A percentile compares a stretch with the other conserved stretches of the same genome.
These are phyloP conservation scores for Kregervanrija fluxuum DNA, from an alignment of 805 yeast genomes.

Conservation along the genomic window DNA sequence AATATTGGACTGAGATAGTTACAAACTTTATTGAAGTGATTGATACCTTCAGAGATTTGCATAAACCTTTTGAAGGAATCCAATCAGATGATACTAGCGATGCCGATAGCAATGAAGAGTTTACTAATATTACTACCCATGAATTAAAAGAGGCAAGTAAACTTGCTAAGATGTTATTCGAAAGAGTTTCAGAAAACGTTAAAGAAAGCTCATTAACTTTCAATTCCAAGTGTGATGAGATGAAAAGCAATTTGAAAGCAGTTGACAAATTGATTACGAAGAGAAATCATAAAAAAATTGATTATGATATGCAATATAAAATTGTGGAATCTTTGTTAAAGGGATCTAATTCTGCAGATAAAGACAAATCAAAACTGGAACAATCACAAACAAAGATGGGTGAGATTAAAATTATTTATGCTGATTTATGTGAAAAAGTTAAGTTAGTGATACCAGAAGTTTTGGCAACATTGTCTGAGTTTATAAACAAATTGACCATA, in stretches of 20 bases:
- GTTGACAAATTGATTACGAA: slow-evolving; percentile 35
- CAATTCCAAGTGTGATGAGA: slow-evolving; percentile 30
- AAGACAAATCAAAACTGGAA: slow-evolving; percentile 31
- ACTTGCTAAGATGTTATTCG: slow-evolving; percentile 19
- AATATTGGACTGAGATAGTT: slow-evolving; percentile 24
- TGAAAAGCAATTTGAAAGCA: slow-evolving; percentile 31
- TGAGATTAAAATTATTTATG: slow-evolving; percentile 26
- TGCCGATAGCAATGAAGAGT: slow-evolving; percentile 22
- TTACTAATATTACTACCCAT: slow-evolving; percentile 22
- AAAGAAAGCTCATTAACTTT: slow-evolving; percentile 24
- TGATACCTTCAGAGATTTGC: slow-evolving; percentile 28
- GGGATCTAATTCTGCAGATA: slow-evolving; percentile 21
- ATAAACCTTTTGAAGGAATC: slow-evolving; percentile 26
- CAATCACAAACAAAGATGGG: slow-evolving; percentile 25
- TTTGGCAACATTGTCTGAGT: slow-evolving; percentile 40
- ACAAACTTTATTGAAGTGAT: slow-evolving; percentile 27
- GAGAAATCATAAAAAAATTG: slow-evolving; percentile 36
- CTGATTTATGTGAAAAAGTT: slow-evolving; percentile 33
- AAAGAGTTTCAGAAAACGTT: slow-evolving; percentile 17
- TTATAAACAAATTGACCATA: slow-evolving; percentile 34
- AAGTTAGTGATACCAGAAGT: slow-evolving; percentile 39
- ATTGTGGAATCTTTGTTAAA: slow-evolving; percentile 33
- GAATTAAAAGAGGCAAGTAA: slow-evolving; percentile 25
- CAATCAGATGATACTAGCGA: not conserved
- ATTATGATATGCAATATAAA: slow-evolving; percentile 31